Conservation (phyloP, 768 basidiomycete species). For the Phaeotremella fagi region DNA sequence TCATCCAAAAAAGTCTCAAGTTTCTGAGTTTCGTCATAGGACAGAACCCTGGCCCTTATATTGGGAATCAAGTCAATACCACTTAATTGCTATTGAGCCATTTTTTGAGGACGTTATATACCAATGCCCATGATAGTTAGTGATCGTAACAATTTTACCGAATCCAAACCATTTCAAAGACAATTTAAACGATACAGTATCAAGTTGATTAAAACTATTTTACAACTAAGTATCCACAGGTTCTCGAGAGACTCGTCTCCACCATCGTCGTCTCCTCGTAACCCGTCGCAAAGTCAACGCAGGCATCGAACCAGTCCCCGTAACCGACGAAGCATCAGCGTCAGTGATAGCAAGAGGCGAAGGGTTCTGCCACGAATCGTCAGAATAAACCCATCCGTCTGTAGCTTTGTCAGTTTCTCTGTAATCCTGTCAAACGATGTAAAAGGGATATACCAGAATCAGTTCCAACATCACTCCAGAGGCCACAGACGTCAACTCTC, state of each 20-base stretch:
- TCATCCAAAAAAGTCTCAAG: no score
- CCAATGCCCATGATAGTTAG: no score
- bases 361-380: constrained; percentile 46
- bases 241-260: constrained; percentile 35
- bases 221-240: background rate
- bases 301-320: constrained; percentile 10
- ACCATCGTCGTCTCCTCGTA: constrained; percentile 42
- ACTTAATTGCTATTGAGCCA: no score
- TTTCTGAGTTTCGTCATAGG: no score
- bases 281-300: constrained; percentile 21
- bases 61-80: no score
- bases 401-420: background rate
- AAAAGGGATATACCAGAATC: constrained; percentile 31
- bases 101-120: no score
- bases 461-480: constrained; percentile 35
- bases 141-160: no score
- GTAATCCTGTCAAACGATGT: background rate
- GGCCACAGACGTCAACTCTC: constrained; percentile 39
- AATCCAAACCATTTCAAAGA: no score
- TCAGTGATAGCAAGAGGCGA: constrained; percentile 21
- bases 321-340: constrained; percentile 7
- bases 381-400: constrained; percentile 47
- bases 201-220: no score
- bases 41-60: no score
- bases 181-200: no score